These are phyloP conservation scores for Vigna hirtella DNA, from an alignment of 306 rosid genomes.

Conservation along the genomic window DNA sequence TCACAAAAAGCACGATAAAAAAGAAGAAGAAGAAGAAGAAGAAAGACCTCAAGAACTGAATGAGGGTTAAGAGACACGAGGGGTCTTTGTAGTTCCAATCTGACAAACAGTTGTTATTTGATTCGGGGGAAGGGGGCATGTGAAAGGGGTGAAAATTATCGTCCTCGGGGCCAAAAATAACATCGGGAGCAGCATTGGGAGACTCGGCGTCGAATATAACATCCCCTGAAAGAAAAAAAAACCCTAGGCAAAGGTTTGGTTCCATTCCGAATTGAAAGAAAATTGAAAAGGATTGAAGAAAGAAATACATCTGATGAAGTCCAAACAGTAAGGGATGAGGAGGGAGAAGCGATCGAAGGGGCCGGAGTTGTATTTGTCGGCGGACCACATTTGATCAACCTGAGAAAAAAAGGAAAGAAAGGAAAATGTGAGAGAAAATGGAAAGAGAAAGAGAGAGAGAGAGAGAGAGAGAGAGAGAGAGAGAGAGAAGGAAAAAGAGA, in stretches of 20 bases:
- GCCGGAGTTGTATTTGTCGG: conserved; percentile 64
- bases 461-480: background rate
- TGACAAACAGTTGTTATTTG: conserved; percentile 38
- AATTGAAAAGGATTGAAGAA: background rate
- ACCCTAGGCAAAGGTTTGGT: conserved; percentile 9
- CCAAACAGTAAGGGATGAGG: conserved; percentile 85
- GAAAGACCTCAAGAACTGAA: conserved; percentile 76
- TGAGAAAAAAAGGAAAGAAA: conserved; percentile 36
- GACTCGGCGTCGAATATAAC: conserved; percentile 66
- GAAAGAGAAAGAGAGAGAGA: background rate
- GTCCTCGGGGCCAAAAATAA: conserved; percentile 83
- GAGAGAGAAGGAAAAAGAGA: background rate
- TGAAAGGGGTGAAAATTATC: conserved; percentile 74
- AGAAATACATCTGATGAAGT: conserved; percentile 80
- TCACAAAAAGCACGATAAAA: too few relatives aligned
- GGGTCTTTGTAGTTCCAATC: conserved; percentile 86
- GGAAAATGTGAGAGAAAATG: background rate
- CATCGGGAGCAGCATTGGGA: conserved; percentile 80
- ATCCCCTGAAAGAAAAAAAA: conserved; percentile 67
- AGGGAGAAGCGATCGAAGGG: conserved; percentile 81
- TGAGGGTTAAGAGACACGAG: conserved; percentile 63
- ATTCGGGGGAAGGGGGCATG: conserved; percentile 42
- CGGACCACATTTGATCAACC: conserved; percentile 92
- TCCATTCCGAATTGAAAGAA: background rate
- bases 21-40: background rate